Base-by-base conservation (phyloP, 495 filamentous ascomycete genomes). In the Neurospora intermedia region DNA sequence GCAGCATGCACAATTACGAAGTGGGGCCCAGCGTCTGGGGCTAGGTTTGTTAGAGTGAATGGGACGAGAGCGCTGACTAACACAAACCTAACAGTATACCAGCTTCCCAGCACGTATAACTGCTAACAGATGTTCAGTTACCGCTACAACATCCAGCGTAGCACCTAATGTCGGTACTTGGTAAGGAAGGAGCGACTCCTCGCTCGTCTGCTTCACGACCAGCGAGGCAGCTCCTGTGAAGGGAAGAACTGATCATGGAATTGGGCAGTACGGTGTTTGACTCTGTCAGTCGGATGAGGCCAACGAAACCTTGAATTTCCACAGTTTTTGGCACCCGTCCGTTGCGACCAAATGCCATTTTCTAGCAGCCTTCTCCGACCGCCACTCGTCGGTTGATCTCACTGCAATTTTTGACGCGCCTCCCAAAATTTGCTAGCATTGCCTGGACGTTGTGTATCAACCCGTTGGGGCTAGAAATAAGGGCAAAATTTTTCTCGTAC, bases 401-500 rank as follows among this genome's bases (percentile, higher is more conserved):
- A n/a, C n/a, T 31, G 54, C 15, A 39, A 39, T 41, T 72, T n/a
- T 31, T 69, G 69, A 23, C 35, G 39, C 48, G 35, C 15, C 40
- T 35, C 6, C 27, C 54, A 66, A 66, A 66, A 66, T 66, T 66
- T 66, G 54, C 54, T 27, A 45, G 40, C 27, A 74, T 78, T 71
- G 72, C 31, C 62, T 72, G 41, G 69, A 31, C 69, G 73, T 80
- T 83, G 82, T 84, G 83, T 84, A 84, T 85, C 83, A 70, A 72
- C 69, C 75, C 72, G 70, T 77, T 83, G 80, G 83, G 83, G 83
- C 82, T 81, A 75, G 76, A 83, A 81, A 80, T 82, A 75, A 84
- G 82, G 83, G 83, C 81, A 82, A 81, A 78, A 75, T 80, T 78
- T 81, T 84, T 84, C 80, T 75, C 79, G 72, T 73, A 77, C 80